Evolutionary conservation across 2,329 filamentous ascomycete genomes (phyloP).

Genomic region (Cucurbitaria berberidis): DNA sequence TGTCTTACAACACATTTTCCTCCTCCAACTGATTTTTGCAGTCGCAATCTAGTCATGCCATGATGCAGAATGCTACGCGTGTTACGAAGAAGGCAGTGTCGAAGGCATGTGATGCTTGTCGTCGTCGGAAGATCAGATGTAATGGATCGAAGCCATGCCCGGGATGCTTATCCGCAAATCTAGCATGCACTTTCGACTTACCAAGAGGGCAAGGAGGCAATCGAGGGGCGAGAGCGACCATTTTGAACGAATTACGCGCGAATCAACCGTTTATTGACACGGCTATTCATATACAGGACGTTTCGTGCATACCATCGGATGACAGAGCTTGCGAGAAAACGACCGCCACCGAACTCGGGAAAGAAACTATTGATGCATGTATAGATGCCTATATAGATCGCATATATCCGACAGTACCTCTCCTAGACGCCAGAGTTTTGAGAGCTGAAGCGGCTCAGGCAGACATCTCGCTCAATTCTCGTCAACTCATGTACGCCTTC

Average conservation of each 20-base stretch:
- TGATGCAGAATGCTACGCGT: constrained; percentile 6
- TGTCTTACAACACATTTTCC: not conserved
- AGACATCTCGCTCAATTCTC: constrained; percentile 27
- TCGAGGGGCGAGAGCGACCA: constrained; percentile 62
- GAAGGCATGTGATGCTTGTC: constrained; percentile 74
- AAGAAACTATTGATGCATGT: constrained; percentile 69
- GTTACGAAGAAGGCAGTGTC: constrained; percentile 11
- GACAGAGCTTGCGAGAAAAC: not conserved
- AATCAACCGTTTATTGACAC: constrained; percentile 55
- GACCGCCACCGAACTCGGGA: constrained; percentile 1
- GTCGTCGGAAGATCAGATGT: constrained; percentile 77
- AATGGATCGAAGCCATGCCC: constrained; percentile 73
- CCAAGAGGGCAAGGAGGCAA: constrained; percentile 15
- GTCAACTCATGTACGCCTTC: constrained; percentile 45
- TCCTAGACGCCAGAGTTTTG: constrained; percentile 31
- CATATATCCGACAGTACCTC: constrained; percentile 63
- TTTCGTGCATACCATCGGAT: not conserved
- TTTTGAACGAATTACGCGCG: constrained; percentile 75
- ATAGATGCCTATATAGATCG: constrained; percentile 72
- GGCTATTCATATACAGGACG: not conserved
- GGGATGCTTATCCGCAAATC: constrained; percentile 67
- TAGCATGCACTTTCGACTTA: constrained; percentile 42
- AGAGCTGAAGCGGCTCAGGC: constrained; percentile 27
- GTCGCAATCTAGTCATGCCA: not conserved
- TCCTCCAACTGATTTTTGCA: not conserved